Base-by-base conservation (phyloP, 2,329 filamentous ascomycete species). In the Fusarium fujikuroi region DNA sequence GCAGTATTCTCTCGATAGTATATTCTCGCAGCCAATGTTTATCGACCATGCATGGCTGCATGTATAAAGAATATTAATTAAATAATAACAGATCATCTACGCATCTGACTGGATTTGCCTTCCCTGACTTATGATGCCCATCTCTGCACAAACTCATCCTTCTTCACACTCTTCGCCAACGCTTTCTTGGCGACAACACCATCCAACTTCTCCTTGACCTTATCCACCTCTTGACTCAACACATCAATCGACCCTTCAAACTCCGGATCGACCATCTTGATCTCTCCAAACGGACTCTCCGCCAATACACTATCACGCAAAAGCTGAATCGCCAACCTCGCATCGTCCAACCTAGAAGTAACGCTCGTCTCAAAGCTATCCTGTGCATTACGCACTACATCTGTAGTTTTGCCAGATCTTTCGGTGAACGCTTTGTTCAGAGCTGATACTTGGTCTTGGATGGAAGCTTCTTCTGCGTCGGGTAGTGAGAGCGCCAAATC, bases 271-370 rank as follows among this genome's bases (percentile, higher is more conserved):
- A 85, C 80, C 10, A 91, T 82, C 46, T 81, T 82, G 9, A 88
- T 83, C n/a, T 83, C 78, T 0, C 82, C 81, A 74, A 84, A 89
- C 9, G 84, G 80, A 36, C 84, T 88, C 73, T 90, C 88, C 1
- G 86, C 86, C 4, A 90, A 79, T 2, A 90, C 79, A 44, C 85
- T 88, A 65, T 88, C 87, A 9, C 83, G 80, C 21, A 90, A 77
- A 14, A 87, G 75, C 69, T 87, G 85, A 3, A 89, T 75, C 0
- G 87, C 88, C 7, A 82, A 77, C 23, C 83, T 82, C 0, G 84
- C 83, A 66, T 90, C 88, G 1, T 83, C 78, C 1, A 90, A 74
- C 15, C 86, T 83, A 2, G 81, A 77, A 2, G 81, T 80, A 0
- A 84, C 80, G 0, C 79, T 79, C 1, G 71, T 73, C 75, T 90